Base-by-base conservation (phyloP, 805 yeast genomes). In the Pichia thaimueangensis region DNA sequence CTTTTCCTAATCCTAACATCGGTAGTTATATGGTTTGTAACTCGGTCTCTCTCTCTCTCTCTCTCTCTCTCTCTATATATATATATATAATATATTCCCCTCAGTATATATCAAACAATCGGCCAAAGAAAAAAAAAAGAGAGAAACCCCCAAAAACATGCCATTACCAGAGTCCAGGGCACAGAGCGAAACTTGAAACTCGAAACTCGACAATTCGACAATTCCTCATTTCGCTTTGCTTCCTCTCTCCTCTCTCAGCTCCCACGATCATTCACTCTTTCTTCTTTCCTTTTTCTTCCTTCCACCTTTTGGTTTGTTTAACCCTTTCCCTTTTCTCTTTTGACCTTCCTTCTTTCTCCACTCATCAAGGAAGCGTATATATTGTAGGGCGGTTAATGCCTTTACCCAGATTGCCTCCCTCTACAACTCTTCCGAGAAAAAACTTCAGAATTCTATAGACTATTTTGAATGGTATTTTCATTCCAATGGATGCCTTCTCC, bases 371-470 rank as follows among this genome's bases (percentile, higher is more conserved):
- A 60, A 52, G 49, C 55, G 60, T 59, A 60, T 59, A 59, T 62
- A 62, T 62, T 62, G 67, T 62, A 62, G 67, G 65, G 67, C 52
- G 64, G 57, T 55, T 54, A 57, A 58, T 58, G 63, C 53, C 63
- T 47, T 30, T 37, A 29, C 37, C 53, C 55, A 62, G 67, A 51
- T 62, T 58, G 60, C 58, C 64, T 42, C 65, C 63, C 67, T 62
- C 67, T 62, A 62, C 66, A 62, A 58, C 63, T 51, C 49, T 53
- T 58, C 57, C 65, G 48, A 62, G 65, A 62, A 35, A 22, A 45
- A 57, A 12, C 22, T n/a, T n/a, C n/a, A n/a, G 25, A 23, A 23
- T 23, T 23, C 10, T 9, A 23, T 23, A 3, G 25, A 23, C 8
- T 23, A 23, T 23, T 2, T 23, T 23, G 11, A n/a, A n/a, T n/a